Evolutionary conservation across 164 flowering plant species (phyloP).

Genomic region (Sextonia rubra): DNA sequence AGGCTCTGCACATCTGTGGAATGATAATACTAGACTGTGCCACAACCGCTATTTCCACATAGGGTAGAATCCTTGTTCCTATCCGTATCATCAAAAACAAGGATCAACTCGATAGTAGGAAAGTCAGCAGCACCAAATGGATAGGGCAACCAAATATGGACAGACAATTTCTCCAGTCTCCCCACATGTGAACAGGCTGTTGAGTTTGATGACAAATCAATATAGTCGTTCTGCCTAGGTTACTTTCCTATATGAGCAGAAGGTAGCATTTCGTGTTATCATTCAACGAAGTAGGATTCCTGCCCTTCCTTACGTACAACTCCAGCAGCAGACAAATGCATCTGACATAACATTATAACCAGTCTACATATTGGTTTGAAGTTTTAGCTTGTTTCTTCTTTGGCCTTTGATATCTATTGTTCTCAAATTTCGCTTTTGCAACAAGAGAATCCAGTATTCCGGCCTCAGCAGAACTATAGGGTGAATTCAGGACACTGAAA

Average conservation of each 20-base stretch:
- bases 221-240: background rate
- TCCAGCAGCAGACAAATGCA: background rate
- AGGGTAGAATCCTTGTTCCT: too few relatives aligned
- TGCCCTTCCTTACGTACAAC: too few relatives aligned
- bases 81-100: too few relatives aligned
- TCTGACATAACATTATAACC: constrained; percentile 30
- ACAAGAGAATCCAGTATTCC: constrained; percentile 75
- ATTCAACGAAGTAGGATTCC: background rate
- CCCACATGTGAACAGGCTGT: too few relatives aligned
- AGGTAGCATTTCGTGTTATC: background rate
- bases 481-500: constrained; percentile 51
- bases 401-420: constrained; percentile 76
- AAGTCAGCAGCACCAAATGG: too few relatives aligned
- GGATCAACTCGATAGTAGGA: too few relatives aligned
- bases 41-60: too few relatives aligned
- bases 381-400: constrained; percentile 49
- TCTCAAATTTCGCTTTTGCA: constrained; percentile 73
- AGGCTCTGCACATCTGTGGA: too few relatives aligned
- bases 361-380: constrained; percentile 62
- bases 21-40: too few relatives aligned
- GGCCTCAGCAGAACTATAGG: constrained; percentile 62
- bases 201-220: too few relatives aligned
- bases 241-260: background rate
- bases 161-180: too few relatives aligned
- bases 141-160: too few relatives aligned